Evolutionary conservation across 371 early-diverging fungal genomes (phyloP).

Genomic region (Aphelidium insulamus): DNA sequence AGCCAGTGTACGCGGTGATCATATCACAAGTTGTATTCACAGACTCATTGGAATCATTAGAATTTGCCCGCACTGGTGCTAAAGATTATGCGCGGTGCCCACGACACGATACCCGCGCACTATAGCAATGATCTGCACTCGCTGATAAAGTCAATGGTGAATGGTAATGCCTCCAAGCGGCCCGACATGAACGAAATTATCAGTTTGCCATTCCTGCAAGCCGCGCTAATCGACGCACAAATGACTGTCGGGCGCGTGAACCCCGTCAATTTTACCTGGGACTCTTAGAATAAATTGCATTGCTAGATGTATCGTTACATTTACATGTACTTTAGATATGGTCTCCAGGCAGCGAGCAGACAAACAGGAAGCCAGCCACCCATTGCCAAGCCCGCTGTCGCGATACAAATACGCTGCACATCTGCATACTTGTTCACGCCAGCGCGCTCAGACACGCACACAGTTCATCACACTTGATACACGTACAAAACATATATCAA

Average conservation of each 20-base stretch:
- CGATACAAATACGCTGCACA: too few relatives aligned
- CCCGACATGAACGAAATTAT: conserved; percentile 4
- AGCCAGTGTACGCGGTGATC: conserved; percentile 1
- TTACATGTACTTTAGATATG: too few relatives aligned
- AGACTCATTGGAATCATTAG: conserved; percentile 1
- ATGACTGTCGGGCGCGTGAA: conserved; percentile 1
- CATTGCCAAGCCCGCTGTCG: too few relatives aligned
- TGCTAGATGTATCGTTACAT: too few relatives aligned
- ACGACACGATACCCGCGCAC: conserved; percentile 1
- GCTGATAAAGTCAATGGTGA: conserved; percentile 1
- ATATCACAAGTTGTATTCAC: background rate
- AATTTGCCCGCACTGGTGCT: conserved; percentile 3
- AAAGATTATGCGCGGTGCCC: conserved; percentile 2
- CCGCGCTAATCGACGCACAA: conserved; percentile 2
- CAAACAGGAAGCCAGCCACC: too few relatives aligned
- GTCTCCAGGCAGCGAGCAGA: too few relatives aligned
- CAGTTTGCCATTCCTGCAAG: conserved; percentile 4
- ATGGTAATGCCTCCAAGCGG: conserved; percentile 2
- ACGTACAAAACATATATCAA: too few relatives aligned
- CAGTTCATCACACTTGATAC: too few relatives aligned
- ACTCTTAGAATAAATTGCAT: too few relatives aligned
- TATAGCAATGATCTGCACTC: background rate
- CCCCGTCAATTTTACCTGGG: too few relatives aligned
- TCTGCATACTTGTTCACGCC: too few relatives aligned
- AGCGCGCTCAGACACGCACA: too few relatives aligned